Percentiles rank a stretch among this genome's conserved stretches.
These are phyloP conservation scores for Trichomonascaceae sp. DNA, from an alignment of 1,139 yeast genomes.

Conservation along the genomic window DNA sequence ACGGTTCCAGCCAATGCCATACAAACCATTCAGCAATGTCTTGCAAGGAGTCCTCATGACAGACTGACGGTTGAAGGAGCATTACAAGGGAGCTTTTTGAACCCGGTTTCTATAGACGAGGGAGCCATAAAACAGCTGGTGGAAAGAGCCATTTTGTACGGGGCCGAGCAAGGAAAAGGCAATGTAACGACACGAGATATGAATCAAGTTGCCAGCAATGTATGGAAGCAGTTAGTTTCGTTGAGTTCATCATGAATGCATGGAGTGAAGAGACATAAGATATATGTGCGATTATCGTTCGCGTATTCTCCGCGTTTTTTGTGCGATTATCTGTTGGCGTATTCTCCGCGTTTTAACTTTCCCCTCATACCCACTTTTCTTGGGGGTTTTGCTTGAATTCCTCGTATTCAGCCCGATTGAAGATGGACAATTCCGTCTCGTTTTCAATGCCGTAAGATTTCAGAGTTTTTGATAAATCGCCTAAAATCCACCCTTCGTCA, in stretches of 20 bases:
- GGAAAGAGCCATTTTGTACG: slow-evolving; percentile 69
- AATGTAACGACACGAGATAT: slow-evolving; percentile 38
- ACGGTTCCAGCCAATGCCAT: slow-evolving; percentile 64
- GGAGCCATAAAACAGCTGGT: slow-evolving; percentile 64
- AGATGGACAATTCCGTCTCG: slow-evolving; percentile 86
- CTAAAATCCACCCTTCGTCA: slow-evolving; percentile 66
- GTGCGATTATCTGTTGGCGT: not conserved
- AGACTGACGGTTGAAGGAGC: slow-evolving; percentile 64
- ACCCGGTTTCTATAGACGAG: slow-evolving; percentile 68
- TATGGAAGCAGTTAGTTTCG: slow-evolving; percentile 36
- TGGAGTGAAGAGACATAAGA: not conserved
- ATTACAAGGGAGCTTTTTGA: slow-evolving; percentile 55
- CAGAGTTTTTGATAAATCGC: slow-evolving; percentile 41
- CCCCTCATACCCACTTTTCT: slow-evolving; percentile 61
- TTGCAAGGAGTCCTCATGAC: slow-evolving; percentile 62
- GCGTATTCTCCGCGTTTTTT: too few relatives aligned
- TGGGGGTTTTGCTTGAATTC: slow-evolving; percentile 74
- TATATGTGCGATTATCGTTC: too few relatives aligned
- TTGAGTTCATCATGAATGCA: slow-evolving; percentile 6
- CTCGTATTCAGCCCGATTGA: slow-evolving; percentile 59
- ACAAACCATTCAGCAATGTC: slow-evolving; percentile 66
- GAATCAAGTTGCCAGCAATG: slow-evolving; percentile 45
- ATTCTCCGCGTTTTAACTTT: not conserved
- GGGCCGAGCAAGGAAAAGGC: slow-evolving; percentile 39
- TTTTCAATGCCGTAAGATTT: slow-evolving; percentile 68